A percentile compares a stretch with the other conserved stretches of the same genome.
These are phyloP conservation scores for Daldinia sp. DNA, from an alignment of 2,329 filamentous ascomycete species.

Conservation along the genomic window DNA sequence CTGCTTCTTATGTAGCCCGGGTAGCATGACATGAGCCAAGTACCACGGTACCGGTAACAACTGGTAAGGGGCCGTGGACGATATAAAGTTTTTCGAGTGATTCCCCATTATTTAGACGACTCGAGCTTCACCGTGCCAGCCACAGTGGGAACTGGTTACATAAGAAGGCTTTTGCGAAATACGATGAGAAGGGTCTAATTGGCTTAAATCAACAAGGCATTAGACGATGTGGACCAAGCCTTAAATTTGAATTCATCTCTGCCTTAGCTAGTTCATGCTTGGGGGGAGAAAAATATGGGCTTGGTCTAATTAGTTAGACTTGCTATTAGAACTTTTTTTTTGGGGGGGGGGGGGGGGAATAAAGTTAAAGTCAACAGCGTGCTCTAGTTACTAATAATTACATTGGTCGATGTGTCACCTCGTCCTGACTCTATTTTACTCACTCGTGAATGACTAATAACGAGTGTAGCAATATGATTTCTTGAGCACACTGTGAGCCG, in stretches of 20 bases:
- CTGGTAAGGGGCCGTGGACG: background rate
- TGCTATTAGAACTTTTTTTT: too few relatives aligned
- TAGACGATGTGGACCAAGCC: background rate
- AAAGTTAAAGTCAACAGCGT: conserved; percentile 4
- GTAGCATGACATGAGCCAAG: background rate
- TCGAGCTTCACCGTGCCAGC: background rate
- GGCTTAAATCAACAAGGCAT: background rate
- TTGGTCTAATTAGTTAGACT: background rate
- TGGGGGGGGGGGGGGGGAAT: too few relatives aligned
- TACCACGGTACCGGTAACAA: background rate
- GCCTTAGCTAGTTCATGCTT: background rate
- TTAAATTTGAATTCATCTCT: background rate
- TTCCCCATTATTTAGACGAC: background rate
- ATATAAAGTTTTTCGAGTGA: conserved; percentile 1
- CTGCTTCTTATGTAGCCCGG: background rate
- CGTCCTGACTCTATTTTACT: background rate
- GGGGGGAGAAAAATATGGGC: background rate
- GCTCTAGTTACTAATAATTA: background rate
- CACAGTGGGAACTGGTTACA: background rate
- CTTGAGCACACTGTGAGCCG: background rate
- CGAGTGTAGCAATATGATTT: background rate
- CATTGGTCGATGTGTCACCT: background rate
- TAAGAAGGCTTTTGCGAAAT: background rate
- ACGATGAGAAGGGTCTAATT: background rate
- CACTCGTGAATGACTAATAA: background rate